Conservation (phyloP, 2,329 filamentous ascomycete genomes). For the Neurospora crassa region DNA sequence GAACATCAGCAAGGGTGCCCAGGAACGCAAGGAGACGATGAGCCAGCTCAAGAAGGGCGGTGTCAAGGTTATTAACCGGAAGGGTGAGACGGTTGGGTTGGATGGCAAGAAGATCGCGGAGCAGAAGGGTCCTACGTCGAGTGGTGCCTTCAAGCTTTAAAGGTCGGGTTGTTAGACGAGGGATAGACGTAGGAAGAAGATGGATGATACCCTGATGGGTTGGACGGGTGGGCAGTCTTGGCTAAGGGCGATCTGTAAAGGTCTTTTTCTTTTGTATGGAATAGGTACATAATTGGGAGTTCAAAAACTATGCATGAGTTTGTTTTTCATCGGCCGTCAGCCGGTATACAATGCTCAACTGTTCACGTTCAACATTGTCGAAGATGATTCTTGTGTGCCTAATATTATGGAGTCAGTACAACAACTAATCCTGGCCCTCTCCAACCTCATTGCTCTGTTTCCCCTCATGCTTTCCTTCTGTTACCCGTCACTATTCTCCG, state of each 20-base stretch:
- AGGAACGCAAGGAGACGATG: slow-evolving; percentile 40
- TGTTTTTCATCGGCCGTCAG: background rate
- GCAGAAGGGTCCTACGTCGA: slow-evolving; percentile 35
- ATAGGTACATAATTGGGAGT: background rate
- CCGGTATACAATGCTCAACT: background rate
- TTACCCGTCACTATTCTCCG: no score
- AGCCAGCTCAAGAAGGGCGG: slow-evolving; percentile 53
- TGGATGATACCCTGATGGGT: background rate
- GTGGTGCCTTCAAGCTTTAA: slow-evolving; percentile 53
- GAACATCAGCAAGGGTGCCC: slow-evolving; percentile 48
- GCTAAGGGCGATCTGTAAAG: background rate
- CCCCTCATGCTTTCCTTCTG: no score
- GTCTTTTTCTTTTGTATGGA: background rate
- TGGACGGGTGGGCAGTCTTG: background rate
- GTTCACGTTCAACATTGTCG: background rate
- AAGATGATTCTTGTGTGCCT: background rate
- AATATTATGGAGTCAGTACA: no score
- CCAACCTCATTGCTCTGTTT: no score
- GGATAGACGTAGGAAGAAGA: background rate
- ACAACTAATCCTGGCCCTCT: no score
- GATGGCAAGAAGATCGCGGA: slow-evolving; percentile 66
- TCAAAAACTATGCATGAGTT: background rate
- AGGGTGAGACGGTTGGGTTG: slow-evolving; percentile 75
- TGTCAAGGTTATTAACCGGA: slow-evolving; percentile 85
- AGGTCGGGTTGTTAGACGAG: background rate